Conservation (phyloP, 2,329 filamentous ascomycete species). For the Pseudogymnoascus sp. region DNA sequence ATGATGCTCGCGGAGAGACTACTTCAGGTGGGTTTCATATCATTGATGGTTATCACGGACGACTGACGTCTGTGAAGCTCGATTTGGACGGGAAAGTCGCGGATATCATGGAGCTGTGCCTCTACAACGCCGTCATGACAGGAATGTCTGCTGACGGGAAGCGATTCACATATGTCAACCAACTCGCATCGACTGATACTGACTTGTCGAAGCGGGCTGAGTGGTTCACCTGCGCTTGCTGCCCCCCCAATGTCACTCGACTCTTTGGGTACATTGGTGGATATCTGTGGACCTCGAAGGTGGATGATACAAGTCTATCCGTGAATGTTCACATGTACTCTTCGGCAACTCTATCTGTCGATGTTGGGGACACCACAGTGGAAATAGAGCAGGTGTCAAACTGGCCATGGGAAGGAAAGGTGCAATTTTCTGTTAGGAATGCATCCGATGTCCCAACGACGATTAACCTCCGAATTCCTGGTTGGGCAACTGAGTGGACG, state of each 20-base stretch:
- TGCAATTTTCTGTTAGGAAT: conserved; percentile 37
- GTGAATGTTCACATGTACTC: conserved; percentile 51
- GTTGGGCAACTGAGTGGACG: conserved; percentile 37
- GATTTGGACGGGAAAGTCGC: conserved; percentile 44
- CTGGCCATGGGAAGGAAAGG: conserved; percentile 49
- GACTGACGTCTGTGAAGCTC: conserved; percentile 24
- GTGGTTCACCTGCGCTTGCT: conserved; percentile 54
- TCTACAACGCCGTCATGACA: conserved; percentile 53
- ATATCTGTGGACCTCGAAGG: conserved; percentile 42
- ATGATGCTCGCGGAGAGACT: conserved; percentile 53
- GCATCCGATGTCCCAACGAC: conserved; percentile 28
- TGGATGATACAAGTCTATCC: conserved; percentile 17
- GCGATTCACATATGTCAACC: conserved; percentile 54
- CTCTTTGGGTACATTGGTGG: conserved; percentile 48
- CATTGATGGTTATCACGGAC: conserved; percentile 6
- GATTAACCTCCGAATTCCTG: conserved; percentile 45
- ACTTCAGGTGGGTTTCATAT: conserved; percentile 33
- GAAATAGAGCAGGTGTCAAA: conserved; percentile 41
- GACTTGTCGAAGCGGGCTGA: conserved; percentile 42
- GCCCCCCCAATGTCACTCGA: conserved; percentile 50
- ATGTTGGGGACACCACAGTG: conserved; percentile 29
- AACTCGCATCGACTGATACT: conserved; percentile 44
- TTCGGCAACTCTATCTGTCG: conserved; percentile 37
- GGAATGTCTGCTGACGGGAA: conserved; percentile 48
- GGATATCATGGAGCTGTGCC: conserved; percentile 52